Percentiles rank a stretch among this genome's conserved stretches.
Conservation (phyloP, 2,329 filamentous ascomycete species). For the Diaporthe ampelina region DNA sequence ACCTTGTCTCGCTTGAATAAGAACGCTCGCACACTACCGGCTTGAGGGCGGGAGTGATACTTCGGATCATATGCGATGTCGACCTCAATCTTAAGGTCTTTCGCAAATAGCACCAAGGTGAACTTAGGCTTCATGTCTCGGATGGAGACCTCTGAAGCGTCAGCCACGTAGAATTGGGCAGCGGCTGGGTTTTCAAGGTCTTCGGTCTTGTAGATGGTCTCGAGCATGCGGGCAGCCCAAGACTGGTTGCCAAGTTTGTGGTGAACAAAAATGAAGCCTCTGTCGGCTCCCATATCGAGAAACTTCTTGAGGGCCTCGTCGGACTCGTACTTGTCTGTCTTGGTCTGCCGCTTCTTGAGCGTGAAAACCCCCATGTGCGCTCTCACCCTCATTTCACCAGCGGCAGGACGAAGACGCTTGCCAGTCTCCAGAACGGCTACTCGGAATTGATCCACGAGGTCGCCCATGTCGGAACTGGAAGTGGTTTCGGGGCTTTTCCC, state of each 20-base stretch:
- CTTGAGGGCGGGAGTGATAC: neutral
- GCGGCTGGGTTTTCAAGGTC: neutral
- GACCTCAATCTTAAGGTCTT: constrained; percentile 44
- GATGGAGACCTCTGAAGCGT: constrained; percentile 13
- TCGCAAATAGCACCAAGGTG: constrained; percentile 42
- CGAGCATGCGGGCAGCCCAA: constrained; percentile 26
- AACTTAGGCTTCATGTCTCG: constrained; percentile 38
- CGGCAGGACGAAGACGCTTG: constrained; percentile 32
- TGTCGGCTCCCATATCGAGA: constrained; percentile 22
- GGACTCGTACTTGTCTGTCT: constrained; percentile 11
- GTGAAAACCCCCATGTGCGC: constrained; percentile 34
- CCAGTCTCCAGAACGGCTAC: constrained; percentile 27
- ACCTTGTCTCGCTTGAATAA: constrained; percentile 39
- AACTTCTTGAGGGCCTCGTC: constrained; percentile 21
- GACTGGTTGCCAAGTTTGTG: constrained; percentile 33
- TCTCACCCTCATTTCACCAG: constrained; percentile 34
- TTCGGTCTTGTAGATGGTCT: constrained; percentile 36
- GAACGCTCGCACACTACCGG: constrained; percentile 18
- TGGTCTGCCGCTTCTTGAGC: constrained; percentile 1
- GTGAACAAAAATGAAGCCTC: constrained; percentile 22
- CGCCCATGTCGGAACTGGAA: neutral
- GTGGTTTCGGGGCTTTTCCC: neutral
- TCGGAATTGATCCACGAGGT: neutral
- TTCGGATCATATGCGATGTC: constrained; percentile 35
- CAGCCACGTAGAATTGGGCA: constrained; percentile 4